A percentile compares a stretch with the other conserved stretches of the same genome.
These are phyloP conservation scores for Calonectria pteridis DNA, from an alignment of 2,329 filamentous ascomycete genomes.

Conservation along the genomic window DNA sequence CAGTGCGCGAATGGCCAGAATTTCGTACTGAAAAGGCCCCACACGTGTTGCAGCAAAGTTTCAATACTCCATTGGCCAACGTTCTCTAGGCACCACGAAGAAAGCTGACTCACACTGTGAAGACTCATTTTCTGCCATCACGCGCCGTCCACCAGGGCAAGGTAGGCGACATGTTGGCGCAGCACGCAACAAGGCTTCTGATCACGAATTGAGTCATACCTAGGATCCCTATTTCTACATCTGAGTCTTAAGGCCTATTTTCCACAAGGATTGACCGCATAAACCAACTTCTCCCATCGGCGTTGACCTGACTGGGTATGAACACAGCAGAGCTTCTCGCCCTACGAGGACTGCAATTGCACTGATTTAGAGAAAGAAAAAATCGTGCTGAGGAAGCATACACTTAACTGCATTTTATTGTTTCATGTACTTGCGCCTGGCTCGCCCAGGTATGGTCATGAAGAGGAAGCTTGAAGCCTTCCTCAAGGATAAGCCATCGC, in stretches of 20 bases:
- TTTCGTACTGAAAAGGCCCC: background rate
- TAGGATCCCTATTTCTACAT: background rate
- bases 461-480: slow-evolving; percentile 51
- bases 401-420: background rate
- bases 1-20: background rate
- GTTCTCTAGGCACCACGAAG: too few relatives aligned
- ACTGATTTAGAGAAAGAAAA: background rate
- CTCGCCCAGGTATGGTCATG: slow-evolving; percentile 45
- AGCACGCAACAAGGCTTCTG: background rate
- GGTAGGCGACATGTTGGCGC: background rate
- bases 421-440: slow-evolving; percentile 41
- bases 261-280: background rate
- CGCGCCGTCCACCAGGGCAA: too few relatives aligned
- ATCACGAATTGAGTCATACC: background rate
- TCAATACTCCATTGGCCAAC: background rate
- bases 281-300: too few relatives aligned
- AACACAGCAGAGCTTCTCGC: too few relatives aligned
- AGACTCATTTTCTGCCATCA: background rate
- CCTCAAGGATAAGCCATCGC: slow-evolving; percentile 37
- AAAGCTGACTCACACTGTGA: slow-evolving; percentile 6
- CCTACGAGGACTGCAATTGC: background rate
- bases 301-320: background rate
- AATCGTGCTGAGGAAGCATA: too few relatives aligned
- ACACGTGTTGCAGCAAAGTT: background rate
- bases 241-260: background rate